Evolutionary conservation across 2,329 filamentous ascomycete genomes (phyloP).

Genomic region (Venturia effusa): DNA sequence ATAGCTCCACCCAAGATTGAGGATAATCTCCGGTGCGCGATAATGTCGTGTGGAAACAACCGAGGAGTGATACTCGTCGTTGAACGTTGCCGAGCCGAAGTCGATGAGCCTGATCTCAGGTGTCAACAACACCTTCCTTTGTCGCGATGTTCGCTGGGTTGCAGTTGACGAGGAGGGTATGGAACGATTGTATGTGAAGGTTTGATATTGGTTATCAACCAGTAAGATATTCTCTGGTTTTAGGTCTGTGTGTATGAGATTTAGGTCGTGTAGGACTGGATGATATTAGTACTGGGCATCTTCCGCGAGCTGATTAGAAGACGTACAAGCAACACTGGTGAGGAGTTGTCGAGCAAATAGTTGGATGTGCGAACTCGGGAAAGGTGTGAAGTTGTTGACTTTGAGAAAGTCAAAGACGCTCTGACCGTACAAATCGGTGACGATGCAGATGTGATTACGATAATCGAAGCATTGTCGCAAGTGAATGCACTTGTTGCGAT

Average conservation of each 20-base stretch:
- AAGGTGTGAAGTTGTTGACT: constrained; percentile 87
- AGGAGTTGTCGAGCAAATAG: constrained; percentile 91
- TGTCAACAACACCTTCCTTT: constrained; percentile 51
- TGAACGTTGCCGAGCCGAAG: constrained; percentile 57
- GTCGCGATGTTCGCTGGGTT: constrained; percentile 45
- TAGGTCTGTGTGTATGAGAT: constrained; percentile 83
- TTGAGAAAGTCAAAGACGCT: constrained; percentile 99
- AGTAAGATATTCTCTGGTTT: constrained; percentile 60
- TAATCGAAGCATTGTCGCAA: constrained; percentile 95
- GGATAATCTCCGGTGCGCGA: constrained; percentile 55
- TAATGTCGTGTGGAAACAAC: constrained; percentile 58
- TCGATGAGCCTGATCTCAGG: constrained; percentile 58
- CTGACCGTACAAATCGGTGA: constrained; percentile 70
- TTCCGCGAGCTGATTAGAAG: not conserved
- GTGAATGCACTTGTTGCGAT: constrained; percentile 94
- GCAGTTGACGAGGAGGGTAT: constrained; percentile 54
- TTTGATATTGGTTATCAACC: constrained; percentile 54
- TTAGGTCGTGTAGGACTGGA: constrained; percentile 85
- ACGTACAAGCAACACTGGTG: constrained; percentile 95
- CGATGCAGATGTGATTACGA: constrained; percentile 87
- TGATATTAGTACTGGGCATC: constrained; percentile 14
- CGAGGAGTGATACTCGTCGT: constrained; percentile 58
- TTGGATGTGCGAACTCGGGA: constrained; percentile 97
- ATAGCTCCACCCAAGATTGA: constrained; percentile 57
- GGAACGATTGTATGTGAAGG: constrained; percentile 57